These are phyloP conservation scores for Phytophthora sp. DNA, from an alignment of 352 stramenopile genomes.

Conservation along the genomic window DNA sequence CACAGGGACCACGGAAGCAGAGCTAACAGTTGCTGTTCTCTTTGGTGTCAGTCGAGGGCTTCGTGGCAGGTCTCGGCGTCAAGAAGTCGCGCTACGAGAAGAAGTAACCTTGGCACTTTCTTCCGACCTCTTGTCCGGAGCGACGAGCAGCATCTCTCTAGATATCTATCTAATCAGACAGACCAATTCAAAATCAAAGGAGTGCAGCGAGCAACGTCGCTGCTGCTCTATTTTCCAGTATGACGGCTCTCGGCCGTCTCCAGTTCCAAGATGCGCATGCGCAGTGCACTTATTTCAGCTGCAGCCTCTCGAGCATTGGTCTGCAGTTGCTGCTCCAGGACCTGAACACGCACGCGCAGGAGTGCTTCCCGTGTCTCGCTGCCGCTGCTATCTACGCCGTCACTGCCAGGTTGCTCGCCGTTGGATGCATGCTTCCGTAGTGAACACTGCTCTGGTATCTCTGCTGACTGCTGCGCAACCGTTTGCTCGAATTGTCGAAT, in stretches of 20 bases:
- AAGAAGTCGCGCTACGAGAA: constrained; percentile 78
- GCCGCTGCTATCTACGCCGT: background rate
- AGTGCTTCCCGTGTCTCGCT: constrained; percentile 30
- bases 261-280: constrained; percentile 70
- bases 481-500: constrained; percentile 79
- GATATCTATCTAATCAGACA: constrained; percentile 19
- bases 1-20: background rate
- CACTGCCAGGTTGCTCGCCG: background rate
- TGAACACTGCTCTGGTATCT: background rate
- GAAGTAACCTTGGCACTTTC: constrained; percentile 5
- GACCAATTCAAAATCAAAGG: constrained; percentile 23
- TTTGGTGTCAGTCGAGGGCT: constrained; percentile 52
- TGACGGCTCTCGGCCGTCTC: constrained; percentile 34
- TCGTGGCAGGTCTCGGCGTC: constrained; percentile 79
- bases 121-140: background rate
- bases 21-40: background rate
- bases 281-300: constrained; percentile 61
- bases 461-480: constrained; percentile 45
- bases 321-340: constrained; percentile 74
- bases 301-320: constrained; percentile 66
- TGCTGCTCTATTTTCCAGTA: constrained; percentile 26
- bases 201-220: background rate
- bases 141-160: constrained; percentile 13
- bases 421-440: background rate
- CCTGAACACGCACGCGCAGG: constrained; percentile 55